Base-by-base conservation (phyloP, 352 stramenopile genomes). In the Phytophthora uliginosa region DNA sequence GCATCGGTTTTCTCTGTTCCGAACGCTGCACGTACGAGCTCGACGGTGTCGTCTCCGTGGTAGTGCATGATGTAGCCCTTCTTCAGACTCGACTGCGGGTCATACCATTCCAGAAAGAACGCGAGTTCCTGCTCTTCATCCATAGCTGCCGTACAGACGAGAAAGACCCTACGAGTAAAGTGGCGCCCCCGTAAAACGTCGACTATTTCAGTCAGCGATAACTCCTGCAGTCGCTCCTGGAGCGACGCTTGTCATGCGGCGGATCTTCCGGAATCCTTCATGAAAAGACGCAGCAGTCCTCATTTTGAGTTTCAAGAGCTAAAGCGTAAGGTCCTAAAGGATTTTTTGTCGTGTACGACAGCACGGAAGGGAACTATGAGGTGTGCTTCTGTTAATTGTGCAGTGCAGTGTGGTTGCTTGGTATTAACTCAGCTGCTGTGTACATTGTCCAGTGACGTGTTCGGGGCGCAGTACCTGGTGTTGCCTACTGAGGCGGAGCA, bases 401-500 rank as follows among this genome's bases (percentile, higher is more conserved):
- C 34, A 47, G 65, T 31, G 6, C 42, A 38, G 18, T 38, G n/a
- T 17, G 47, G 24, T 34, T 36, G 4, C 28, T 20, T 57, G 18
- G 20, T n/a, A 18, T 15, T 71, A 53, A 76, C 22, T 4, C 9
- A 36, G 9, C 22, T 53, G 7, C 4, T 60, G 51, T 50, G 8
- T 62, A 18, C 10, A 26, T 66, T 24, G 51, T 42, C 0, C 20
- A 79, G 74, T 72, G 74, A 78, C 38, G 26, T 65, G 17, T 76
- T 79, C 12, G 67, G 65, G 63, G 20, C 66, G 26, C 65, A 82
- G 48, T 95, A 91, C 66, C 60, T 98, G 55, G 77, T 98, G 48
- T 69, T 96, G 68, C 86, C 90, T 10, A 66, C 65, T 1, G 94
- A 98, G 65, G 87, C 90, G 0, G 93, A 98, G 73, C 84, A 91